Percentiles rank a stretch among this genome's conserved stretches.
These are phyloP conservation scores for Fonsecaea nubica DNA, from an alignment of 2,329 filamentous ascomycete genomes.

Conservation along the genomic window DNA sequence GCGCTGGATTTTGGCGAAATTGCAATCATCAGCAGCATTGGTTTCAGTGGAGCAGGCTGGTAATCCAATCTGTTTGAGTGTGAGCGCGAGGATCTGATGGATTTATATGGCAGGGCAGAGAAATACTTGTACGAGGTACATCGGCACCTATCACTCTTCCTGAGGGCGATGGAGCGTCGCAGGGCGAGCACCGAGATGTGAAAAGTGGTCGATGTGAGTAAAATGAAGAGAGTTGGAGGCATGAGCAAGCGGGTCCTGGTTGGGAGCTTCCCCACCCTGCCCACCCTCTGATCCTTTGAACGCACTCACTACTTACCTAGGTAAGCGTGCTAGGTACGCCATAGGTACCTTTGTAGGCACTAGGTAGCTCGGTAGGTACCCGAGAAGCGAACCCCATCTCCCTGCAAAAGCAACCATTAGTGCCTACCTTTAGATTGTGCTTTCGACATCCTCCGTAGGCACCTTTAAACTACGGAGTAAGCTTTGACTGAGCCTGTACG, in stretches of 20 bases:
- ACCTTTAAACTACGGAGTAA: too few species aligned
- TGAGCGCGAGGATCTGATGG: background rate
- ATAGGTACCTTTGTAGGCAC: too few species aligned
- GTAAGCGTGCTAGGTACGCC: too few species aligned
- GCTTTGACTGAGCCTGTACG: too few species aligned
- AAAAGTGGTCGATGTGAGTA: background rate
- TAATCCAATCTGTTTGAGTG: background rate
- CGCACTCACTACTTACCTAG: too few species aligned
- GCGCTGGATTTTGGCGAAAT: conserved; percentile 29
- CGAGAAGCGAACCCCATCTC: too few species aligned
- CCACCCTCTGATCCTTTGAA: too few species aligned
- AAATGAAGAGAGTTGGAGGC: too few species aligned
- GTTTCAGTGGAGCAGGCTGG: conserved; percentile 9
- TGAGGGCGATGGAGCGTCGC: background rate
- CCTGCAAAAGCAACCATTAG: background rate
- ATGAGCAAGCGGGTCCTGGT: too few species aligned
- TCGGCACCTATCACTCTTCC: background rate
- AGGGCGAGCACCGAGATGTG: background rate
- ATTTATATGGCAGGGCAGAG: background rate
- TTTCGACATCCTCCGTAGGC: too few species aligned
- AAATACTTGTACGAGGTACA: background rate
- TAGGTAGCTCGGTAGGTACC: too few species aligned
- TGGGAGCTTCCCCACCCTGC: too few species aligned
- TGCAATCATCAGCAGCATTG: conserved; percentile 21
- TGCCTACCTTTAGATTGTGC: background rate